phyloP scores from a whole-genome alignment of 768 basidiomycete genomes.

The Suillus brevipes region DNA sequence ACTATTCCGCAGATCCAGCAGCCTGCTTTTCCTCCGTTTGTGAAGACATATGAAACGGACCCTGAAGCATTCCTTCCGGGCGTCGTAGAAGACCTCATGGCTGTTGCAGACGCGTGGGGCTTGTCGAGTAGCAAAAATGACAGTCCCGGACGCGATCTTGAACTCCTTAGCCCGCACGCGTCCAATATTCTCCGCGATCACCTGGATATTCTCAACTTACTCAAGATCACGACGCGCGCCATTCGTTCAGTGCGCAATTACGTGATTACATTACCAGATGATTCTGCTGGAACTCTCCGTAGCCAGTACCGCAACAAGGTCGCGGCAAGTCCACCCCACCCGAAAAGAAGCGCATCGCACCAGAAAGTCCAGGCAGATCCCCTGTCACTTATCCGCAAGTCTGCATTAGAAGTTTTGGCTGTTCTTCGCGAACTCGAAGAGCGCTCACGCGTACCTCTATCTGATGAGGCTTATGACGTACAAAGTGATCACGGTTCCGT shows the following conservation, averaged over 20 bases:
- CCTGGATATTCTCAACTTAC: conserved; percentile 65
- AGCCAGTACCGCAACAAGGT: conserved; percentile 58
- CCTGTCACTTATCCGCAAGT: conserved; percentile 66
- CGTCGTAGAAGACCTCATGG: conserved; percentile 71
- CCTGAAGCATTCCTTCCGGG: conserved; percentile 77
- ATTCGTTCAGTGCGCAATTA: conserved; percentile 86
- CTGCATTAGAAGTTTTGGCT: conserved; percentile 82
- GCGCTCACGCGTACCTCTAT: conserved; percentile 67
- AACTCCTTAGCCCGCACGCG: conserved; percentile 21
- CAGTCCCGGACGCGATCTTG: conserved; percentile 18
- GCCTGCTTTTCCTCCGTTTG: conserved; percentile 50
- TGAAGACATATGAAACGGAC: conserved; percentile 70
- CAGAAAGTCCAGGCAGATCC: conserved; percentile 51
- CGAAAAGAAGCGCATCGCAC: conserved; percentile 36
- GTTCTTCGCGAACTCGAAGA: conserved; percentile 83
- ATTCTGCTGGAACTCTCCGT: conserved; percentile 55
- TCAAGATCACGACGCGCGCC: conserved; percentile 78
- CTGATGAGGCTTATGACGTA: conserved; percentile 81
- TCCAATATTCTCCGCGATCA: conserved; percentile 5
- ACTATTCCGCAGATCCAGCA: conserved; percentile 46
- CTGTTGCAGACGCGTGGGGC: conserved; percentile 64
- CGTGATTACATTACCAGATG: conserved; percentile 77
- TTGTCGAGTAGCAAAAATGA: conserved; percentile 29
- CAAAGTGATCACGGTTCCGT: conserved; percentile 63
- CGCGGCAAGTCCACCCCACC: conserved; percentile 33